These are phyloP conservation scores for Sergeia podlipaevii DNA, from an alignment of 208 protist species.

Conservation along the genomic window DNA sequence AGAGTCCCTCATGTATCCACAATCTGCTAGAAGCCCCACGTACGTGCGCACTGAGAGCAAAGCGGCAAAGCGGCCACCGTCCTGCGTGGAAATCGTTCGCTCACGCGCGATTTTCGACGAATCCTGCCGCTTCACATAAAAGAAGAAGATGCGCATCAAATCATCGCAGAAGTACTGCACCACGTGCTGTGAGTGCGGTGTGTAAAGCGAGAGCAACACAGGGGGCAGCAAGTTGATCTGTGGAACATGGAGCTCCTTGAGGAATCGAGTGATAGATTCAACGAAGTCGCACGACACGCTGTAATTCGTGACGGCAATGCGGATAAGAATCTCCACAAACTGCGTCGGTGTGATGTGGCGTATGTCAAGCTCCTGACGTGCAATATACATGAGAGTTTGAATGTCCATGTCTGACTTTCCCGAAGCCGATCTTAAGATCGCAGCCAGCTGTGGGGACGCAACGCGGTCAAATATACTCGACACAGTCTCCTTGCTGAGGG, in stretches of 20 bases:
- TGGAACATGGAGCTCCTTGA: slow-evolving; percentile 34
- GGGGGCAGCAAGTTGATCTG: slow-evolving; percentile 2
- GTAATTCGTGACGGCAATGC: slow-evolving; percentile 36
- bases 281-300: slow-evolving; percentile 27
- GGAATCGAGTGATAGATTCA: slow-evolving; percentile 41
- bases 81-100: slow-evolving; percentile 35
- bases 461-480: slow-evolving; percentile 68
- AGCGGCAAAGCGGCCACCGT: slow-evolving; percentile 61
- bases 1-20: slow-evolving; percentile 40
- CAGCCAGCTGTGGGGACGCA: slow-evolving; percentile 61
- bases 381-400: slow-evolving; percentile 34
- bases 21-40: slow-evolving; percentile 66
- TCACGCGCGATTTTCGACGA: slow-evolving; percentile 26
- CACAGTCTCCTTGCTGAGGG: slow-evolving; percentile 30
- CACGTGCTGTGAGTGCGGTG: slow-evolving; percentile 45
- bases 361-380: slow-evolving; percentile 78
- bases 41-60: slow-evolving; percentile 43
- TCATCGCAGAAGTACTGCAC: slow-evolving; percentile 67
- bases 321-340: slow-evolving; percentile 76
- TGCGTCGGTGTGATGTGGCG: slow-evolving; percentile 53
- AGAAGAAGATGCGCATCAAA: slow-evolving; percentile 72
- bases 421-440: slow-evolving; percentile 28
- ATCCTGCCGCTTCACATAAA: slow-evolving; percentile 76
- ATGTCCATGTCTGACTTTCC: slow-evolving; percentile 38
- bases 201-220: slow-evolving; percentile 28